Conservation (phyloP, 1,139 yeast species). For the Debaryomycetaceae sp. region DNA sequence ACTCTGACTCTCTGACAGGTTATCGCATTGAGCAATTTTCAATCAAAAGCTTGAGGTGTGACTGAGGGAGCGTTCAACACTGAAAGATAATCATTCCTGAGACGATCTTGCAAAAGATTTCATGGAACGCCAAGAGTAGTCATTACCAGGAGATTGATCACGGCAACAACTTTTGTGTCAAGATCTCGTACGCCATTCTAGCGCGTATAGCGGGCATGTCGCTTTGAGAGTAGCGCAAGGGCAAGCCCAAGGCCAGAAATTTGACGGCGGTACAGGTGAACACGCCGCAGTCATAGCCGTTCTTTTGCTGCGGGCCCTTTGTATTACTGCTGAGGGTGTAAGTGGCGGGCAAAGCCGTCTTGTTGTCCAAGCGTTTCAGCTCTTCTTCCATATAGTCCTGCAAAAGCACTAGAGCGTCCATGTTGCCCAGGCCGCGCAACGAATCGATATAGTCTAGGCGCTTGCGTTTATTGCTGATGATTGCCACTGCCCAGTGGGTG, state of each 20-base stretch:
- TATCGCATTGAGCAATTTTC: too few species aligned
- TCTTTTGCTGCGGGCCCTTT: slow-evolving; percentile 73
- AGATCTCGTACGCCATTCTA: slow-evolving; percentile 52
- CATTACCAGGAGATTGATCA: too few species aligned
- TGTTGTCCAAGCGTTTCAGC: slow-evolving; percentile 30
- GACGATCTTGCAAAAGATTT: too few species aligned
- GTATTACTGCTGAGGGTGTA: slow-evolving; percentile 24
- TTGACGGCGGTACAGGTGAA: slow-evolving; percentile 76
- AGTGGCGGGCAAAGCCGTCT: slow-evolving; percentile 4
- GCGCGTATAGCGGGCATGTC: slow-evolving; percentile 66
- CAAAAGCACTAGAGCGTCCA: slow-evolving; percentile 42
- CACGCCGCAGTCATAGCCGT: slow-evolving; percentile 94
- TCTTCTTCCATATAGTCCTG: slow-evolving; percentile 52
- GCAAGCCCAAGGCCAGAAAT: slow-evolving; percentile 38
- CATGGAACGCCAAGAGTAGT: background rate
- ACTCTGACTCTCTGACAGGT: too few species aligned
- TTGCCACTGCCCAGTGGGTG: slow-evolving; percentile 90
- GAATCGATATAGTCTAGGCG: slow-evolving; percentile 73
- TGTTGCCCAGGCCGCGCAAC: slow-evolving; percentile 40
- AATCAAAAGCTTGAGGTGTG: too few species aligned
- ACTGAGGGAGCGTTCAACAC: too few species aligned
- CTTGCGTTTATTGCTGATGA: slow-evolving; percentile 50
- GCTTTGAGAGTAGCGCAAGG: slow-evolving; percentile 46
- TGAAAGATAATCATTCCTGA: too few species aligned
- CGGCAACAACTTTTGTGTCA: slow-evolving; percentile 11